These are phyloP conservation scores for Mortierella sp. DNA, from an alignment of 371 early-diverging fungal genomes.

Conservation along the genomic window DNA sequence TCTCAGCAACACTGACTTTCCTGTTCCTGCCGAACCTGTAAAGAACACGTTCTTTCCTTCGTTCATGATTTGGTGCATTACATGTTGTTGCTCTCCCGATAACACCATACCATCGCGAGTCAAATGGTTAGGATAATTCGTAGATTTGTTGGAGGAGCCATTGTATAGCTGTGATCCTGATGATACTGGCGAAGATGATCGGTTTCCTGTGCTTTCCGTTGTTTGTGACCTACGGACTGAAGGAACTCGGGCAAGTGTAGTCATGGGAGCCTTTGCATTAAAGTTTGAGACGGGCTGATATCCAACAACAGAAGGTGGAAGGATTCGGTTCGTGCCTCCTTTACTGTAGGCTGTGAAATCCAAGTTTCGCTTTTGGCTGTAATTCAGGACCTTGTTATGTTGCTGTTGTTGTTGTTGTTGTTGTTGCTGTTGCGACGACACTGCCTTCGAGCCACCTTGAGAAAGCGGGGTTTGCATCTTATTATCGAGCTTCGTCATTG, in stretches of 20 bases:
- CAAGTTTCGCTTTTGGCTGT: slow-evolving; percentile 34
- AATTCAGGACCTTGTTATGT: slow-evolving; percentile 15
- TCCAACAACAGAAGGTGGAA: slow-evolving; percentile 20
- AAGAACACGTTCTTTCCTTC: slow-evolving; percentile 63
- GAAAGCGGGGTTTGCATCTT: slow-evolving; percentile 14
- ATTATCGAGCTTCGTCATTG: slow-evolving; percentile 29
- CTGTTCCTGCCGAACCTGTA: slow-evolving; percentile 61
- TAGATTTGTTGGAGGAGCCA: background rate
- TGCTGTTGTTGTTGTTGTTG: slow-evolving; percentile 5
- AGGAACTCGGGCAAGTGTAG: background rate
- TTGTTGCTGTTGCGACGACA: slow-evolving; percentile 4
- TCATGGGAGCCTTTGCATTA: background rate
- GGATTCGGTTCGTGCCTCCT: slow-evolving; percentile 5
- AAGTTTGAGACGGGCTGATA: slow-evolving; percentile 5
- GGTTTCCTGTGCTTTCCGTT: background rate
- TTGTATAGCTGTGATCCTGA: too few relatives aligned
- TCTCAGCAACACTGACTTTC: slow-evolving; percentile 56
- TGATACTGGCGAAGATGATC: background rate
- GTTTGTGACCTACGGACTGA: background rate
- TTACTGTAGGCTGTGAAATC: too few relatives aligned
- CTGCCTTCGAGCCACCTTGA: background rate
- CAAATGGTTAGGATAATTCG: background rate
- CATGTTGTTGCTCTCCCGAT: slow-evolving; percentile 68
- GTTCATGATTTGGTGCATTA: slow-evolving; percentile 62
- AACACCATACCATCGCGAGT: slow-evolving; percentile 49